Evolutionary conservation across 2,329 filamentous ascomycete genomes (phyloP).

Genomic region (Sporothrix humicola): DNA sequence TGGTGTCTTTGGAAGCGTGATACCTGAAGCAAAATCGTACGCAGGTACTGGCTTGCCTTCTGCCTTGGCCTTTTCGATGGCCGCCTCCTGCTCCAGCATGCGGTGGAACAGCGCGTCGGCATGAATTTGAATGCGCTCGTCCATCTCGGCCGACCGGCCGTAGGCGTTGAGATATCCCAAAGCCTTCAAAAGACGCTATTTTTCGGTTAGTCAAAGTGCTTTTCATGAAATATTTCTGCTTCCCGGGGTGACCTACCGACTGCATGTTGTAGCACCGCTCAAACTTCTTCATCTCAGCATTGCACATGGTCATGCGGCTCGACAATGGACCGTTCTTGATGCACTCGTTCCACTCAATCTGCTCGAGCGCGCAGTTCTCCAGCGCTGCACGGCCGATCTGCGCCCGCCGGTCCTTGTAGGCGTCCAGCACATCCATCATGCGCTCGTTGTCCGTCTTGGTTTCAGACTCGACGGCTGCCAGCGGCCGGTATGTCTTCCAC

Average conservation of each 20-base stretch:
- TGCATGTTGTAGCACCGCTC: slow-evolving; percentile 91
- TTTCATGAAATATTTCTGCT: not conserved
- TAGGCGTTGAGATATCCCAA: slow-evolving; percentile 80
- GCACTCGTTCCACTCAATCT: slow-evolving; percentile 82
- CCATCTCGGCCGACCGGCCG: slow-evolving; percentile 68
- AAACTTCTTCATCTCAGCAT: slow-evolving; percentile 75
- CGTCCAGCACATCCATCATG: slow-evolving; percentile 77
- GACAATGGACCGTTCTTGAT: slow-evolving; percentile 73
- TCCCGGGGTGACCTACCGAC: slow-evolving; percentile 58
- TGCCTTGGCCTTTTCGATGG: slow-evolving; percentile 71
- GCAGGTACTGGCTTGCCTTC: slow-evolving; percentile 62
- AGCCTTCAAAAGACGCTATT: slow-evolving; percentile 82
- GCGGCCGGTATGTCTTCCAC: slow-evolving; percentile 88
- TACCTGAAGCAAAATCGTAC: slow-evolving; percentile 44
- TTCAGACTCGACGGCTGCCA: slow-evolving; percentile 70
- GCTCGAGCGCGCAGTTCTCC: slow-evolving; percentile 91
- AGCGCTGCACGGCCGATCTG: slow-evolving; percentile 80
- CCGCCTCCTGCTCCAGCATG: slow-evolving; percentile 81
- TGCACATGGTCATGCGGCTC: slow-evolving; percentile 79
- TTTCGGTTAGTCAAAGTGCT: not conserved
- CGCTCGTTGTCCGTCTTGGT: slow-evolving; percentile 79
- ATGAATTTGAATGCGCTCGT: slow-evolving; percentile 94
- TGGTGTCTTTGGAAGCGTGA: slow-evolving; percentile 55
- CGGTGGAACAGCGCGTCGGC: slow-evolving; percentile 88
- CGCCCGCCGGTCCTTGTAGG: slow-evolving; percentile 80